phyloP scores from a whole-genome alignment of 306 rosid genomes.

The Cicer cuneatum region DNA sequence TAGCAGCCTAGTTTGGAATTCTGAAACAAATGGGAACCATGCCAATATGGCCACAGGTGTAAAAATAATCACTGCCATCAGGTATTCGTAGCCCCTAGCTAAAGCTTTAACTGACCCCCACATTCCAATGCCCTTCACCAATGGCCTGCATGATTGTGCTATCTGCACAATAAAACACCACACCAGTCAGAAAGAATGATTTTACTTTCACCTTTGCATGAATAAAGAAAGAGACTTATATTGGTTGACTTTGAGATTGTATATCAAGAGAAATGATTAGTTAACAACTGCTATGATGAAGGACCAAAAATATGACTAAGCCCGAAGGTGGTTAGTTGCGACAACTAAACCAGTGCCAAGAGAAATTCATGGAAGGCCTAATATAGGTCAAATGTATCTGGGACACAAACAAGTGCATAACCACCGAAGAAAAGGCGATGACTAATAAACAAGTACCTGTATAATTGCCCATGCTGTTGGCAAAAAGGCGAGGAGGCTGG shows the following conservation, averaged over 20 bases:
- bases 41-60: slow-evolving; percentile 85
- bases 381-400: slow-evolving; percentile 1
- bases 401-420: slow-evolving; percentile 11
- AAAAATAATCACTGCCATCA: slow-evolving; percentile 83
- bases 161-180: slow-evolving; percentile 59
- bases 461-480: slow-evolving; percentile 96
- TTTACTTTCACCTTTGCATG: slow-evolving; percentile 22
- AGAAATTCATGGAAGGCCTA: background rate
- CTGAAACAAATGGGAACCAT: slow-evolving; percentile 97
- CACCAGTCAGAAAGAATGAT: slow-evolving; percentile 35
- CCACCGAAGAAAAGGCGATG: background rate
- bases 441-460: slow-evolving; percentile 56
- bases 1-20: slow-evolving; percentile 89
- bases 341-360: slow-evolving; percentile 9
- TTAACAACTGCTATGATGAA: slow-evolving; percentile 3
- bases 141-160: slow-evolving; percentile 77
- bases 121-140: slow-evolving; percentile 77
- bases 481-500: slow-evolving; percentile 83
- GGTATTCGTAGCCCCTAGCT: slow-evolving; percentile 85
- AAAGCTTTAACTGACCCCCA: slow-evolving; percentile 92
- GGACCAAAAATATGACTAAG: slow-evolving; percentile 20
- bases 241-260: slow-evolving; percentile 15
- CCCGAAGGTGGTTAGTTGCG: slow-evolving; percentile 10
- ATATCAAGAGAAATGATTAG: slow-evolving; percentile 23
- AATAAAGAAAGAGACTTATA: background rate